Conservation (phyloP, 129 eudicot species). For the Pulicaria dysenterica region DNA sequence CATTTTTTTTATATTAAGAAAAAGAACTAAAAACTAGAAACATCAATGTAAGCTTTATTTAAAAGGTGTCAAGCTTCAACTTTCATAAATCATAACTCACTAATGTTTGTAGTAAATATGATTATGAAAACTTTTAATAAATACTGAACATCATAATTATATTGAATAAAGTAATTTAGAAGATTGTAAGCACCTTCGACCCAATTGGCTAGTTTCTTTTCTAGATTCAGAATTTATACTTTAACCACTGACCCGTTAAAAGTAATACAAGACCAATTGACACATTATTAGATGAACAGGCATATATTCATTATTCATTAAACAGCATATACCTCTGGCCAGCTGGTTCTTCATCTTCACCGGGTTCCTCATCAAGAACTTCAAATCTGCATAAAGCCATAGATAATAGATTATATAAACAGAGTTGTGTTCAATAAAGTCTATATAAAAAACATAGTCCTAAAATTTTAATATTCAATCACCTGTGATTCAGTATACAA, state of each 20-base stretch:
- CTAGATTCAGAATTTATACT: background rate
- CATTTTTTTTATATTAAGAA: background rate
- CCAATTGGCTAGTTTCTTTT: background rate
- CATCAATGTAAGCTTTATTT: background rate
- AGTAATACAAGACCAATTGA: background rate
- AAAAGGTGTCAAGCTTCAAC: constrained; percentile 8
- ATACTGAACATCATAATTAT: background rate
- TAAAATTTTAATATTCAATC: no score
- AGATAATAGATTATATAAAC: no score
- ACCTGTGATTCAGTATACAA: no score
- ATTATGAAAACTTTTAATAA: background rate
- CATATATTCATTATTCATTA: background rate
- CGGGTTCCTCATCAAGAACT: constrained; percentile 97
- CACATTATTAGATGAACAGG: background rate
- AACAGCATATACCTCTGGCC: constrained; percentile 65
- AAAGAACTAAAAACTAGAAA: constrained; percentile 6
- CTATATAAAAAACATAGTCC: no score
- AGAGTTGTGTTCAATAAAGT: no score
- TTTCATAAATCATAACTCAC: constrained; percentile 1
- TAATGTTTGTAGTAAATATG: background rate
- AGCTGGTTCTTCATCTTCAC: constrained; percentile 90
- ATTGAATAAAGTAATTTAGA: background rate
- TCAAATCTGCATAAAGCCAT: constrained; percentile 57
- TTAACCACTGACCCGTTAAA: background rate
- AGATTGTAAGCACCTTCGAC: background rate